Percentiles rank a stretch among this genome's conserved stretches.
Conservation (phyloP, 2,329 filamentous ascomycete species). For the Blastomyces emzantsi region DNA sequence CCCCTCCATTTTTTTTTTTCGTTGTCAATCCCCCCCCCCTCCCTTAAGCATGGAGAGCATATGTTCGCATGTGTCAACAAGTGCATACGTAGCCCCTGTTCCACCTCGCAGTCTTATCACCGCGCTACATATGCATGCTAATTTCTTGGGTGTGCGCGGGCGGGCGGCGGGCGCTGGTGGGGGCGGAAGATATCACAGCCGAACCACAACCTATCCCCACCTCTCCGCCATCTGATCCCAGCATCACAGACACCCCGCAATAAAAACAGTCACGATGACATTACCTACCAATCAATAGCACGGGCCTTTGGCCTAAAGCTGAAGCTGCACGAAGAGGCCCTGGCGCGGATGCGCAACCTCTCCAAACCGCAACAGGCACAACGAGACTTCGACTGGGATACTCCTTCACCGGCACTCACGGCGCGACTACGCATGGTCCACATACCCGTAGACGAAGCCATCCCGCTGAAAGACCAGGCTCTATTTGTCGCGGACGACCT, state of each 20-base stretch:
- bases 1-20: constrained; percentile 3
- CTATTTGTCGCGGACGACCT: constrained; percentile 70
- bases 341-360: constrained; percentile 72
- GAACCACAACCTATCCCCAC: background rate
- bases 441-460: constrained; percentile 63
- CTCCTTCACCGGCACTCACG: constrained; percentile 63
- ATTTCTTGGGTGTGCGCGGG: background rate
- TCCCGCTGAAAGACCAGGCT: constrained; percentile 60
- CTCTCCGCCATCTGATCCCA: background rate
- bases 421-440: constrained; percentile 89
- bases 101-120: background rate
- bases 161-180: background rate
- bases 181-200: background rate
- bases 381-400: constrained; percentile 74
- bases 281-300: constrained; percentile 90
- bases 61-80: background rate
- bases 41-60: background rate
- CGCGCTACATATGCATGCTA: background rate
- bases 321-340: constrained; percentile 66
- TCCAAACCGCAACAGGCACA: constrained; percentile 65
- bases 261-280: constrained; percentile 74
- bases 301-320: constrained; percentile 75
- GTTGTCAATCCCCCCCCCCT: background rate
- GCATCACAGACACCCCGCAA: background rate
- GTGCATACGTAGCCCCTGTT: background rate